Evolutionary conservation across 768 basidiomycete species (phyloP).

Genomic region (Kwoniella europaea): DNA sequence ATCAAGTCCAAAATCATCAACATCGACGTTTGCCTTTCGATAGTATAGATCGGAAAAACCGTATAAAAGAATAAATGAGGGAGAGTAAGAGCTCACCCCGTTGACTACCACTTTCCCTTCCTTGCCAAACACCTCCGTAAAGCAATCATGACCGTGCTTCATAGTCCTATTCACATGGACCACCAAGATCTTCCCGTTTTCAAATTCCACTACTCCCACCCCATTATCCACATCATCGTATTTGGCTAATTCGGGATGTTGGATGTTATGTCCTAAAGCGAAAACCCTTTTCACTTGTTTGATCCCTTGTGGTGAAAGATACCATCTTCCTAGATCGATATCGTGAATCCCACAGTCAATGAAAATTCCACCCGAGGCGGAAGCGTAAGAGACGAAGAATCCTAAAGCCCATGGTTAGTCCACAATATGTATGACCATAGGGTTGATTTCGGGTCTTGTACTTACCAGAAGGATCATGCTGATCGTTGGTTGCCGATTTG

Average conservation of each 20-base stretch:
- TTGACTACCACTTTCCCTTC: slow-evolving; percentile 34
- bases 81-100: slow-evolving; percentile 22
- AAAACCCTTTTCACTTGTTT: slow-evolving; percentile 35
- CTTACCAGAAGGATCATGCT: slow-evolving; percentile 29
- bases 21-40: too few relatives aligned
- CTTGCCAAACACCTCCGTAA: slow-evolving; percentile 34
- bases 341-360: slow-evolving; percentile 41
- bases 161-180: slow-evolving; percentile 32
- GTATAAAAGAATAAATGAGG: too few relatives aligned
- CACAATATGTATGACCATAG: background rate
- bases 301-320: slow-evolving; percentile 10
- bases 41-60: too few relatives aligned
- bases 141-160: slow-evolving; percentile 33
- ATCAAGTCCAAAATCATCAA: too few relatives aligned
- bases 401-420: slow-evolving; percentile 4
- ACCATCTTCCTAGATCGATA: slow-evolving; percentile 38
- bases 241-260: slow-evolving; percentile 34
- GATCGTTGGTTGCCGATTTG: slow-evolving; percentile 36
- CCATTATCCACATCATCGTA: slow-evolving; percentile 36
- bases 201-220: slow-evolving; percentile 31
- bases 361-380: slow-evolving; percentile 34
- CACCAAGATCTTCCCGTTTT: slow-evolving; percentile 21
- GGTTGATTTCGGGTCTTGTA: background rate
- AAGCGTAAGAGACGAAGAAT: slow-evolving; percentile 36
- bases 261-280: slow-evolving; percentile 28